phyloP scores from a whole-genome alignment of 2,329 filamentous ascomycete genomes.

The Fusarium decemcellulare region DNA sequence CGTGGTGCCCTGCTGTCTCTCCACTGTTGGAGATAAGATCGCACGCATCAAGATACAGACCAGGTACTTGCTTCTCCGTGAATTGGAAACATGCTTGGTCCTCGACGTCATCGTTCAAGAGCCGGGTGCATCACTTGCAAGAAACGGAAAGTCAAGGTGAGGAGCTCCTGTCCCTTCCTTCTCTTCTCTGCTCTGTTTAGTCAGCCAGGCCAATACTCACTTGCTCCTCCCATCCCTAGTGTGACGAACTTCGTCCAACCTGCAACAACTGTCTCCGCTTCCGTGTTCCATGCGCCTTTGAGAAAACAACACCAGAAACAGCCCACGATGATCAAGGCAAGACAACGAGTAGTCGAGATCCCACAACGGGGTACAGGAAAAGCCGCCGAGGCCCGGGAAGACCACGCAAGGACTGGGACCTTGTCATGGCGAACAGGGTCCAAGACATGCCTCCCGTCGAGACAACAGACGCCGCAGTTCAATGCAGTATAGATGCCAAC shows the following conservation, averaged over 20 bases:
- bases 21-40: no score
- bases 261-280: conserved; percentile 8
- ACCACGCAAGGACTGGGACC: conserved; percentile 1
- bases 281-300: neutral
- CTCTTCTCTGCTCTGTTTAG: neutral
- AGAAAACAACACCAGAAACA: neutral
- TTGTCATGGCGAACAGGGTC: neutral
- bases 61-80: no score
- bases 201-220: no score
- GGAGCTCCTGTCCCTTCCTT: neutral
- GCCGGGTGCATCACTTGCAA: conserved; percentile 10
- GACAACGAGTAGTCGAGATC: no score
- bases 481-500: neutral
- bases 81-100: neutral
- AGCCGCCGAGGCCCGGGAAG: conserved; percentile 2
- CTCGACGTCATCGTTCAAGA: neutral
- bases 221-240: neutral
- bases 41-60: no score
- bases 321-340: neutral
- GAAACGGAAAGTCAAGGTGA: conserved; percentile 11
- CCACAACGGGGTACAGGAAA: neutral
- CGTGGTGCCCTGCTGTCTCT: no score
- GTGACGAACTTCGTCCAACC: conserved; percentile 7
- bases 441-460: neutral
- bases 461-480: no score